Conservation (phyloP, 495 filamentous ascomycete species). For the Neurospora tetraspora region DNA sequence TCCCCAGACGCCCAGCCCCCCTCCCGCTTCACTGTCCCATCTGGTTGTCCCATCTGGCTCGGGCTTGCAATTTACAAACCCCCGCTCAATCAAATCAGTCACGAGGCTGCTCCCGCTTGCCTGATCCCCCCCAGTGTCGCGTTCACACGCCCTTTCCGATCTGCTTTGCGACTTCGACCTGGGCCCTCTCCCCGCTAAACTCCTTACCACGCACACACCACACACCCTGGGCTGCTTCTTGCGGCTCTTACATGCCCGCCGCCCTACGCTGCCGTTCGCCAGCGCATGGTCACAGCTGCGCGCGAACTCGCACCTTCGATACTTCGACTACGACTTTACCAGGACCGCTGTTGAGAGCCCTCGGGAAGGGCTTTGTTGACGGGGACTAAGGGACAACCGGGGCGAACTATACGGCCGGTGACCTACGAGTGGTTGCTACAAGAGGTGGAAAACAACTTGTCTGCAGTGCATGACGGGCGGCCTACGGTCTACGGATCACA, state of each 20-base stretch:
- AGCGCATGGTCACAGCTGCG: constrained; percentile 14
- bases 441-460: neutral
- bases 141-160: constrained; percentile 1
- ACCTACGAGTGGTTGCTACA: neutral
- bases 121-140: constrained; percentile 7
- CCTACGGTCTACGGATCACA: neutral
- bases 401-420: neutral
- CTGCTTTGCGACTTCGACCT: constrained; percentile 10
- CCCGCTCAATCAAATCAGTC: constrained; percentile 23
- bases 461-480: neutral
- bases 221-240: constrained; percentile 13
- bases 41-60: neutral
- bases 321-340: neutral
- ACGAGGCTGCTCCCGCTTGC: constrained; percentile 18
- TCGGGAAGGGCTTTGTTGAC: constrained; percentile 1
- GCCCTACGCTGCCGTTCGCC: constrained; percentile 10
- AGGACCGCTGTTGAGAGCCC: constrained; percentile 1
- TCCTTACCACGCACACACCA: constrained; percentile 4
- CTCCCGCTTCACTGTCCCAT: constrained; percentile 10
- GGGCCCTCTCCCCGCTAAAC: constrained; percentile 3
- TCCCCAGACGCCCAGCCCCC: constrained; percentile 3
- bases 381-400: neutral
- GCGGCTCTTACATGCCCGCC: constrained; percentile 24
- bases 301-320: constrained; percentile 1
- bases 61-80: constrained; percentile 18